phyloP scores from a whole-genome alignment of 805 yeast species.

The Saccharomyces paradoxus region DNA sequence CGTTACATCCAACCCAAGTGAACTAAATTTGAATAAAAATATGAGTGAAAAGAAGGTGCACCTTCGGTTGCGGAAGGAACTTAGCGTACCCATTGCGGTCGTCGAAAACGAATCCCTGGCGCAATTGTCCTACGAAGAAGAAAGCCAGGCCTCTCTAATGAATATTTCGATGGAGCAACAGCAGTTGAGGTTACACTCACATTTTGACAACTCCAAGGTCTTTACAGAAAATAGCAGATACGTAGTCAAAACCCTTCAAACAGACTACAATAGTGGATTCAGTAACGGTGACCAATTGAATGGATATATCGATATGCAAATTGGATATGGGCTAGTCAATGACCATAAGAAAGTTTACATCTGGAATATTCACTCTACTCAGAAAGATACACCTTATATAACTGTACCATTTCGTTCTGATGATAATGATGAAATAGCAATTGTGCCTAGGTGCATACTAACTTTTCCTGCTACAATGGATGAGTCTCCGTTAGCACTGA shows the following conservation, averaged over 20 bases:
- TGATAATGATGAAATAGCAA: slow-evolving; percentile 13
- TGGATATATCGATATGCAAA: slow-evolving; percentile 41
- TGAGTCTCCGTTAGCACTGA: slow-evolving; percentile 7
- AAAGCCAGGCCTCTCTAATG: slow-evolving; percentile 4
- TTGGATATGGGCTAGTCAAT: slow-evolving; percentile 43
- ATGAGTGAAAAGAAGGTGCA: neutral
- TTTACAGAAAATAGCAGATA: slow-evolving; percentile 29
- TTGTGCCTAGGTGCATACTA: slow-evolving; percentile 20
- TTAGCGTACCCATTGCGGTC: slow-evolving; percentile 25
- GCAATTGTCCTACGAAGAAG: neutral
- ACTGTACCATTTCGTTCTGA: slow-evolving; percentile 23
- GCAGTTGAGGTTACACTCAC: neutral
- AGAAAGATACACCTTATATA: slow-evolving; percentile 39
- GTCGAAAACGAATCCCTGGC: slow-evolving; percentile 12
- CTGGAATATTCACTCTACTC: slow-evolving; percentile 62
- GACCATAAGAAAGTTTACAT: slow-evolving; percentile 47
- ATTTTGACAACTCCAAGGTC: slow-evolving; percentile 11
- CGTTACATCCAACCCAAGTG: neutral
- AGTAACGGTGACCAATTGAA: slow-evolving; percentile 12
- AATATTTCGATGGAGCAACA: slow-evolving; percentile 6
- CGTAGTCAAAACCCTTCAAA: slow-evolving; percentile 17
- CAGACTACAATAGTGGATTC: slow-evolving; percentile 8
- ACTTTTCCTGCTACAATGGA: slow-evolving; percentile 27
- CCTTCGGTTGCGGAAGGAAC: slow-evolving; percentile 27
- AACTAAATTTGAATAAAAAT: neutral